phyloP scores from a whole-genome alignment of 306 rosid genomes.

The Lablab purpureus region DNA sequence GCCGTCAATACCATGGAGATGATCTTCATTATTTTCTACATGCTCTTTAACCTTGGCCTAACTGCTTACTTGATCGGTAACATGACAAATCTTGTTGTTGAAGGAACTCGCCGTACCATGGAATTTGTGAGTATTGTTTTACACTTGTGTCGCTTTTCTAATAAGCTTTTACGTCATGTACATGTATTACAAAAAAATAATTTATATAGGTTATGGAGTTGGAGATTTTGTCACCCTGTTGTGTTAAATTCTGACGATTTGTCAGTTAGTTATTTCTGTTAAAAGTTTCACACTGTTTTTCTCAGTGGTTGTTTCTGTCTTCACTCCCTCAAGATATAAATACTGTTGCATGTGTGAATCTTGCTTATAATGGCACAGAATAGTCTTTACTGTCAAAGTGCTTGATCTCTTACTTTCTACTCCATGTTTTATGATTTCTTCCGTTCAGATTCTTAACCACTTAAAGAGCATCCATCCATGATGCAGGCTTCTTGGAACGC shows the following conservation, averaged over 20 bases:
- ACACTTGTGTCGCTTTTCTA: neutral
- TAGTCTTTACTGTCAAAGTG: neutral
- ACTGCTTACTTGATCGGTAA: slow-evolving; percentile 97
- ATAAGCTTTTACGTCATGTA: neutral
- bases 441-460: neutral
- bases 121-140: slow-evolving; percentile 71
- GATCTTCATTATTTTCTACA: slow-evolving; percentile 86
- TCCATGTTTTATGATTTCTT: neutral
- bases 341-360: neutral
- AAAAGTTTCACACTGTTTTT: neutral
- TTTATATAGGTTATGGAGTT: neutral
- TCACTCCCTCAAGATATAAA: neutral
- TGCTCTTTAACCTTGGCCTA: slow-evolving; percentile 95
- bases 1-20: slow-evolving; percentile 82
- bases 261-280: neutral
- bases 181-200: neutral
- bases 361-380: neutral
- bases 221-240: neutral
- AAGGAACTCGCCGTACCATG: slow-evolving; percentile 97
- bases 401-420: neutral
- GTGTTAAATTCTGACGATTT: neutral
- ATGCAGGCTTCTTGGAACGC: neutral
- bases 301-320: neutral
- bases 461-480: neutral
- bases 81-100: slow-evolving; percentile 96